Percentiles rank a stretch among this genome's conserved stretches.
Evolutionary conservation across 2,329 filamentous ascomycete genomes (phyloP).

Genomic region (Cytospora schulzeri): DNA sequence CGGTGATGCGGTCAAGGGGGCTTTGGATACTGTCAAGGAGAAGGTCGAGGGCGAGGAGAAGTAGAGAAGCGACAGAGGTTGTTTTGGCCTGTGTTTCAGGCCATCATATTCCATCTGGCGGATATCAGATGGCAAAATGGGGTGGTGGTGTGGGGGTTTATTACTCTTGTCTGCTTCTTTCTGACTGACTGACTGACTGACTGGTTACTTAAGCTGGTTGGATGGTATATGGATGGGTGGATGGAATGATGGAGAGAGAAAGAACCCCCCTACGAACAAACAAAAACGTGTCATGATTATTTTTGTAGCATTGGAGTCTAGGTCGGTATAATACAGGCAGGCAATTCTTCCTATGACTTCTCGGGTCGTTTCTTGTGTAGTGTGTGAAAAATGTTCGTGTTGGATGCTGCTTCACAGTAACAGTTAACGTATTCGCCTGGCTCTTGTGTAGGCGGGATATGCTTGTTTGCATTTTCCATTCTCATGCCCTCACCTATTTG

Average conservation of each 20-base stretch:
- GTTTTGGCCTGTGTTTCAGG: too few species aligned
- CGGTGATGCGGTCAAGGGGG: constrained; percentile 19
- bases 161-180: background rate
- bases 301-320: constrained; percentile 15
- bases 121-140: background rate
- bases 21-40: constrained; percentile 21
- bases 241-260: background rate
- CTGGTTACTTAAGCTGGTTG: background rate
- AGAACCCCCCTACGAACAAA: background rate
- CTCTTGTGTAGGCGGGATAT: too few species aligned
- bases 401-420: too few species aligned
- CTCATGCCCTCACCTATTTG: too few species aligned
- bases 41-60: constrained; percentile 5
- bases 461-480: too few species aligned
- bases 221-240: too few species aligned
- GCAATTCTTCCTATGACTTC: background rate
- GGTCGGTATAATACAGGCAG: background rate
- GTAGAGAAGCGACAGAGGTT: too few species aligned
- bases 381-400: too few species aligned
- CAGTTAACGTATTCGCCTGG: too few species aligned
- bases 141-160: too few species aligned
- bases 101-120: background rate
- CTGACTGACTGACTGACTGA: too few species aligned
- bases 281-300: background rate
- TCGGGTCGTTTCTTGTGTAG: background rate